Conservation (phyloP, 305 asterid species). For the Euphrasia arctica region DNA sequence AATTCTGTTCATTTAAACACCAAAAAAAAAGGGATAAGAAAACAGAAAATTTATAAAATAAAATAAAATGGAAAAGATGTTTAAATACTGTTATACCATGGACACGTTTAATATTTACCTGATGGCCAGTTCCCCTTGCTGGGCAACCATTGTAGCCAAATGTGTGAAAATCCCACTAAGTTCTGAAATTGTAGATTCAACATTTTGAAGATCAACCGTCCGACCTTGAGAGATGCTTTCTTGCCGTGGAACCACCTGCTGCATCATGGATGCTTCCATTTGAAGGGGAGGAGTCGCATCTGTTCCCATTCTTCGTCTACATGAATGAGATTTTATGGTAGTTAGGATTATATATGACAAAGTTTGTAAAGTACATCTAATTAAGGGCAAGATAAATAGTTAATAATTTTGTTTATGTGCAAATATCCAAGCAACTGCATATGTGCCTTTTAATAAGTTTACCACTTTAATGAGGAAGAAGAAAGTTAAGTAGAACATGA, state of each 20-base stretch:
- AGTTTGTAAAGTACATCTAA: conserved; percentile 10
- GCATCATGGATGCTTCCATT: conserved; percentile 68
- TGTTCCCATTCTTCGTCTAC: conserved; percentile 55
- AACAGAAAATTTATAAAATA: not conserved
- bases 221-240: conserved; percentile 56
- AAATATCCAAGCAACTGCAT: not conserved
- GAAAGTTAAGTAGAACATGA: not conserved
- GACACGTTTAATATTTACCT: conserved; percentile 35
- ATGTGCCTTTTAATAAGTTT: not conserved
- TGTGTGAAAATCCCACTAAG: conserved; percentile 75
- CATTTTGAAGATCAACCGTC: conserved; percentile 63
- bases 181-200: conserved; percentile 69
- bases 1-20: conserved; percentile 45
- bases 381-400: not conserved
- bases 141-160: conserved; percentile 82
- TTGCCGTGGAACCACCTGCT: conserved; percentile 71
- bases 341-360: conserved; percentile 16
- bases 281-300: conserved; percentile 46
- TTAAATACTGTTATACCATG: not conserved
- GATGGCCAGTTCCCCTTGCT: conserved; percentile 81
- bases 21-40: conserved; percentile 3
- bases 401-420: not conserved
- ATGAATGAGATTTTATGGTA: conserved; percentile 16
- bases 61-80: not conserved
- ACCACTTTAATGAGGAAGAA: conserved; percentile 7